phyloP scores from a whole-genome alignment of 2,329 filamentous ascomycete genomes.

The Microdochium trichocladiopsis region DNA sequence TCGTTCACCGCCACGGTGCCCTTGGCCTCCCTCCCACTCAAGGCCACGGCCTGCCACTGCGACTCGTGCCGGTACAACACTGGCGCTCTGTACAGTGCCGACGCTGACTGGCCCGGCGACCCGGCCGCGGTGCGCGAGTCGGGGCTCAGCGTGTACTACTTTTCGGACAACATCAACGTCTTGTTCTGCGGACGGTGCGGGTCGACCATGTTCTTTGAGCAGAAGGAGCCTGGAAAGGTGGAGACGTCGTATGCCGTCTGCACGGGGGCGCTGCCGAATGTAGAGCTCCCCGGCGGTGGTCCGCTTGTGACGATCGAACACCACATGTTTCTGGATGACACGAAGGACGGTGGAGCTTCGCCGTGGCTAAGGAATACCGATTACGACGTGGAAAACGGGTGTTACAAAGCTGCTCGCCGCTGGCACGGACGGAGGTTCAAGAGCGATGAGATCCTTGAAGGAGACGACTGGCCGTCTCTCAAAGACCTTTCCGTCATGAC shows the following conservation, averaged over 20 bases:
- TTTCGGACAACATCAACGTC: conserved; percentile 21
- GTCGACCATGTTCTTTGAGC: conserved; percentile 34
- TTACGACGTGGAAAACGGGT: neutral
- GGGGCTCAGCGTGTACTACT: conserved; percentile 26
- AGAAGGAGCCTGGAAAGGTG: neutral
- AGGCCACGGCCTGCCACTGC: conserved; percentile 38
- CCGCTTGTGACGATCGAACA: conserved; percentile 21
- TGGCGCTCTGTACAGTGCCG: conserved; percentile 30
- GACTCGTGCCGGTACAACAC: conserved; percentile 38
- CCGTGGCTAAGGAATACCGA: conserved; percentile 33
- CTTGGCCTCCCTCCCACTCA: conserved; percentile 29
- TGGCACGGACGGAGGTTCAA: conserved; percentile 15
- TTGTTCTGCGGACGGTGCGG: conserved; percentile 37
- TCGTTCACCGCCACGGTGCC: conserved; percentile 27
- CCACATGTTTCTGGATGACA: conserved; percentile 41
- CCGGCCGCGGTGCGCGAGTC: conserved; percentile 18
- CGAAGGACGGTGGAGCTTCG: conserved; percentile 42
- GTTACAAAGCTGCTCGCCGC: conserved; percentile 9
- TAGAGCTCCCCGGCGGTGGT: conserved; percentile 7
- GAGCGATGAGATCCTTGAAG: conserved; percentile 18
- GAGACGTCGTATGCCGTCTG: conserved; percentile 21
- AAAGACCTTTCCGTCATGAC: conserved; percentile 8
- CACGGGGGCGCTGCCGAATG: conserved; percentile 28
- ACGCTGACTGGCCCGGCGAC: conserved; percentile 28
- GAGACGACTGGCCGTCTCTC: conserved; percentile 18